phyloP scores from a whole-genome alignment of 495 filamentous ascomycete genomes.

The Lasiosphaeria miniovina region DNA sequence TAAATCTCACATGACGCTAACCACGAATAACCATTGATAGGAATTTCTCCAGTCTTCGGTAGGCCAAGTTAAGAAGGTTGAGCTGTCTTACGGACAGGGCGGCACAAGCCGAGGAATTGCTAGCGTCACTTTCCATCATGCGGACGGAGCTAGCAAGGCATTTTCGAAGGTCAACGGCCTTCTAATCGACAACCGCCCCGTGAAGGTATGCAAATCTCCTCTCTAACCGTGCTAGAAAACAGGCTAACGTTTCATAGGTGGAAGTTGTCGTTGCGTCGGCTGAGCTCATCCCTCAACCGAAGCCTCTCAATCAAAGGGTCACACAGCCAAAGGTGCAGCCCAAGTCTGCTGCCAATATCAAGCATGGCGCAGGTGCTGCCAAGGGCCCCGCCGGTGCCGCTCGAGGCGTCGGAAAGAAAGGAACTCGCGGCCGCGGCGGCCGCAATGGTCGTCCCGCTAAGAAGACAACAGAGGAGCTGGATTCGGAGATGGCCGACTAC shows the following conservation, averaged over 20 bases:
- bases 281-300: conserved; percentile 59
- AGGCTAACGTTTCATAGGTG: conserved; percentile 51
- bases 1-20: conserved; percentile 32
- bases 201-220: conserved; percentile 64
- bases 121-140: conserved; percentile 62
- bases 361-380: conserved; percentile 42
- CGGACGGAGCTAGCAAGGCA: conserved; percentile 77
- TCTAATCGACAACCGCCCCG: conserved; percentile 80
- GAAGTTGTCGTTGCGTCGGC: conserved; percentile 83
- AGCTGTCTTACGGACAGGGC: conserved; percentile 88
- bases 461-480: conserved; percentile 89
- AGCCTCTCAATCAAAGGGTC: conserved; percentile 83
- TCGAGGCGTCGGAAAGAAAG: conserved; percentile 49
- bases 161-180: conserved; percentile 79
- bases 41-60: conserved; percentile 90
- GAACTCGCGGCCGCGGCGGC: conserved; percentile 39
- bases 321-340: conserved; percentile 74
- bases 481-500: conserved; percentile 93
- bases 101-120: conserved; percentile 88
- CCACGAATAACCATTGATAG: conserved; percentile 55
- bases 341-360: conserved; percentile 75
- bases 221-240: neutral
- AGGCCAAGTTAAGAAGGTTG: conserved; percentile 83
- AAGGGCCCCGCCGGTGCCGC: conserved; percentile 41
- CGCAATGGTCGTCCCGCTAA: conserved; percentile 66